Percentiles rank a stretch among this genome's conserved stretches.
Conservation (phyloP, 225 moss, liverwort and hornwort species). For the Marchantia polymorpha region DNA sequence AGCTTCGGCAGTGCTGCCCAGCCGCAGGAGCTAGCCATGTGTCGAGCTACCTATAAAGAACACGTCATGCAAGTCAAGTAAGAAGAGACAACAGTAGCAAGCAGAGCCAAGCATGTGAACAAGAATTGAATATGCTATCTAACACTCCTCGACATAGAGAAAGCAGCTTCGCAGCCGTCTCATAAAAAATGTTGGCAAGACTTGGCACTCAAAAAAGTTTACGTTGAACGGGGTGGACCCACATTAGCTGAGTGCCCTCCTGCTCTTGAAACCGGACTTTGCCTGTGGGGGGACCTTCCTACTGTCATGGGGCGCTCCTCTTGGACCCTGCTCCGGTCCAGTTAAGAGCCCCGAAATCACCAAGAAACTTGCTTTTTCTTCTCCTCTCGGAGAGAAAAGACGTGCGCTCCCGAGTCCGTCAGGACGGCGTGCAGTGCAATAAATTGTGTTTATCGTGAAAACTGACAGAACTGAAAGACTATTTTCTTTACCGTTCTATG, state of each 20-base stretch:
- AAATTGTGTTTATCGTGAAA: background rate
- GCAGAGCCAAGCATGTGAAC: too few relatives aligned
- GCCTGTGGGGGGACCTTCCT: background rate
- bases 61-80: too few relatives aligned
- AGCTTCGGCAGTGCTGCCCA: background rate
- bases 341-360: background rate
- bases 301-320: background rate
- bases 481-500: background rate
- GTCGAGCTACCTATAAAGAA: too few relatives aligned
- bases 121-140: too few relatives aligned
- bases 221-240: background rate
- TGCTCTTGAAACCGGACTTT: background rate
- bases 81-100: too few relatives aligned
- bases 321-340: background rate
- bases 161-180: background rate
- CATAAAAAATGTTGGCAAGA: background rate
- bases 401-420: background rate
- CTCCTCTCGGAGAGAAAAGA: background rate
- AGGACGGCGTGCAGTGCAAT: background rate
- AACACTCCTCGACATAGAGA: background rate
- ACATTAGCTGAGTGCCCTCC: background rate
- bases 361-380: background rate
- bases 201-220: background rate
- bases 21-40: too few relatives aligned
- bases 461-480: background rate